Evolutionary conservation across 148 eudicot species (phyloP).

Genomic region (Salicornia ramosissima): DNA sequence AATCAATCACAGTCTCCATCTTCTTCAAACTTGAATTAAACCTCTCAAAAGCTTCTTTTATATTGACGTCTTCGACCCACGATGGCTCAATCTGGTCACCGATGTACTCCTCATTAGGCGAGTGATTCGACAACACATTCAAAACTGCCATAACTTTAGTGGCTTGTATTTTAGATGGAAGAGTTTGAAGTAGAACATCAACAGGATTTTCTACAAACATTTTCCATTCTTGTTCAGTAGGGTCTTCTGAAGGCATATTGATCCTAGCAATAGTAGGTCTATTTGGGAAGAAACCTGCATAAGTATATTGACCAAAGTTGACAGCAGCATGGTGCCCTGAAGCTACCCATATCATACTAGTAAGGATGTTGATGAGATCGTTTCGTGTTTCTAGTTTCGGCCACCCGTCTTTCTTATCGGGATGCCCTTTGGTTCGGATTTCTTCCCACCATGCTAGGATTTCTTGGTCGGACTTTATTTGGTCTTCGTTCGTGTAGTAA

Average conservation of each 20-base stretch:
- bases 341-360: conserved; percentile 69
- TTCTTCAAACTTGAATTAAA: conserved; percentile 41
- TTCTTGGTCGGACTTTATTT: conserved; percentile 44
- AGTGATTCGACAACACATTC: conserved; percentile 57
- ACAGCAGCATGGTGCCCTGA: conserved; percentile 88
- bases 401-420: conserved; percentile 85
- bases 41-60: conserved; percentile 49
- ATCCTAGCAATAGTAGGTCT: conserved; percentile 58
- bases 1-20: conserved; percentile 53
- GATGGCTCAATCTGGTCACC: conserved; percentile 44
- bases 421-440: conserved; percentile 55
- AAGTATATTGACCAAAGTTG: conserved; percentile 76
- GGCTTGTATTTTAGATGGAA: conserved; percentile 63
- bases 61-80: conserved; percentile 36
- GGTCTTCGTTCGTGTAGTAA: conserved; percentile 39
- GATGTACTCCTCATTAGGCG: conserved; percentile 72
- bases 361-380: conserved; percentile 44
- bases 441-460: conserved; percentile 83
- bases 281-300: conserved; percentile 62
- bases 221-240: conserved; percentile 30
- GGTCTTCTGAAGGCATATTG: conserved; percentile 63
- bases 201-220: conserved; percentile 43
- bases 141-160: conserved; percentile 49
- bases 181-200: conserved; percentile 29
- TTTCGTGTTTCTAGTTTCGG: conserved; percentile 39